Base-by-base conservation (phyloP, 2,329 filamentous ascomycete species). In the Trichoderma sp. region DNA sequence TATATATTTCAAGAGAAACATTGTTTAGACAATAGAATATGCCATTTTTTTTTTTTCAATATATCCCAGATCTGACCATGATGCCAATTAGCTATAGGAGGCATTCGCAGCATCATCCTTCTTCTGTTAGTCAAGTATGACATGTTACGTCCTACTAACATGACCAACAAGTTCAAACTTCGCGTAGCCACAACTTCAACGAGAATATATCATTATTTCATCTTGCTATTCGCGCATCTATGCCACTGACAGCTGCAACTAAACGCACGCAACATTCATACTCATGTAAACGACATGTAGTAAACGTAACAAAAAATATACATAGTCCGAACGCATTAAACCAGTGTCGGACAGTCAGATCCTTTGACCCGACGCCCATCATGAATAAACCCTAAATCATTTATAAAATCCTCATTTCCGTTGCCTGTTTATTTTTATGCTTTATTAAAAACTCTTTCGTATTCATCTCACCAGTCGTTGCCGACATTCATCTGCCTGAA, bases 381-480 rank as follows among this genome's bases (percentile, higher is more conserved):
- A 39, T 70, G 24, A 51, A 62, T 57, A 69, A 69, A 61, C 56
- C 56, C 28, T 28, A 28, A 70, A 70, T 36, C 53, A 43, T 60
- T 58, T 24, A 68, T 36, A 34, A 30, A 30, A 58, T 34, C 24
- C 60, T 34, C 36, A 47, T 64, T 70, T 64, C 68, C 58, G 60
- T 58, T 71, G 47, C 68, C 51, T 64, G 30, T 56, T 71, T 61
- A 39, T n/a, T 36, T 39, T 53, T 43, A 69, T 47, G 57, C 57
- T 61, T 47, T 24, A 47, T 53, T 39, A 36, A 56, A 32, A 56
- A 51, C 63, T 68, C 43, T 30, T 57, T 79, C 74, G 73, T 80
- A 71, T 72, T 76, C 73, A 74, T 77, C 77, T 81, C 77, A 74
- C 79, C 75, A 76, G 73, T 74, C 60, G 72, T 81, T 78, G 78